phyloP scores from a whole-genome alignment of 306 rosid species.

The Neltuma alba region DNA sequence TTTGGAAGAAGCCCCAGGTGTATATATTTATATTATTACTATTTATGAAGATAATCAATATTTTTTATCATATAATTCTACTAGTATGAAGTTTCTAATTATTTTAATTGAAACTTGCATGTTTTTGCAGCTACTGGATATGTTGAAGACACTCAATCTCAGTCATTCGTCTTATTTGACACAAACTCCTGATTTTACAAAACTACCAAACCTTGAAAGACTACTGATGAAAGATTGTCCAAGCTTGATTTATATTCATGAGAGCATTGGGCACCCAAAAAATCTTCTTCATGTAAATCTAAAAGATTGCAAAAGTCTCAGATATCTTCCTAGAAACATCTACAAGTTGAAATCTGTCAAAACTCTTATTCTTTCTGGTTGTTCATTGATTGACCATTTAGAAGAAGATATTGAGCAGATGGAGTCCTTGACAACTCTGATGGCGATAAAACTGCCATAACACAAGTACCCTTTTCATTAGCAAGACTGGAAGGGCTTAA shows the following conservation, averaged over 20 bases:
- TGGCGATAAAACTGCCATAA: constrained; percentile 41
- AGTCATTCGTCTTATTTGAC: constrained; percentile 27
- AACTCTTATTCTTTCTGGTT: constrained; percentile 50
- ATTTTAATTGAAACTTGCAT: not conserved
- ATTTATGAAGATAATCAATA: no score
- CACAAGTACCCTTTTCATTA: constrained; percentile 33
- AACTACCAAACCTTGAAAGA: constrained; percentile 25
- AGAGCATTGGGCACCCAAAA: constrained; percentile 33
- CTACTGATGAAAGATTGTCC: constrained; percentile 13
- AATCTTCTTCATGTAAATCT: constrained; percentile 25
- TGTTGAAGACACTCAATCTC: constrained; percentile 43
- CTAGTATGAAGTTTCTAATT: not conserved
- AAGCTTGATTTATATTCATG: constrained; percentile 30
- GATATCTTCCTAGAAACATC: not conserved
- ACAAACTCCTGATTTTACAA: constrained; percentile 42
- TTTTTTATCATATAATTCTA: no score
- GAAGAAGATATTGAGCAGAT: constrained; percentile 43
- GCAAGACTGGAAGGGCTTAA: constrained; percentile 20
- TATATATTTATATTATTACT: no score
- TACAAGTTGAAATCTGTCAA: constrained; percentile 40
- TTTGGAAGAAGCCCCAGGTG: constrained; percentile 49
- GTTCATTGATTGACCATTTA: constrained; percentile 37
- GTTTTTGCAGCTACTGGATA: constrained; percentile 17
- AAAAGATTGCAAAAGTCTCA: constrained; percentile 24
- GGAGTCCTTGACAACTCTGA: constrained; percentile 46